Evolutionary conservation across 768 basidiomycete genomes (phyloP), one percentile per base, ranked within the genome.

Genomic region (Leccinellum albellum): DNA sequence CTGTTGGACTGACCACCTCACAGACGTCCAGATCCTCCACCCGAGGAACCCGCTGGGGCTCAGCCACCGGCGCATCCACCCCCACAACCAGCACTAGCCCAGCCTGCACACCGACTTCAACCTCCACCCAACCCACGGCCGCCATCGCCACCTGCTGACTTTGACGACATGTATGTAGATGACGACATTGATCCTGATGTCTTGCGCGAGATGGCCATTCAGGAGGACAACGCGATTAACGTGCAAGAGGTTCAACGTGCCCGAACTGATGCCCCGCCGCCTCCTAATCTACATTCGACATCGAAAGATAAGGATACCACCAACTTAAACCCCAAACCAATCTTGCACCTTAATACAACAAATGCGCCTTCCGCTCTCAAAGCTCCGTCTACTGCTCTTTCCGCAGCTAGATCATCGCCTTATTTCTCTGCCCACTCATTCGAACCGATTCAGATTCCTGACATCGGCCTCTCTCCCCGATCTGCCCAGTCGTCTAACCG

Each of bases 401-500:
- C 55, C 13, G 10, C 42, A 23, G 47, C 14, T 3, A 57, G 55
- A 31, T 46, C 57, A 8, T 69, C 68, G 0, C 44, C 61, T 47
- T 67, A 73, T 55, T 70, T 70, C 40, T 37, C 55, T 7, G 14
- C 56, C 32, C 24, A 37, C 9, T 49, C 61, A 13, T 53, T 59
- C 47, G 46, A 49, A 33, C 31, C 59, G 12, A 56, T 59, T 3
- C n/a, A 26, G n/a, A 46, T 65, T 47, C 69, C 63, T 15, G 60
- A 69, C 51, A 73, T 73, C 8, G 63, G 58, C 51, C 67, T 61
- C 26, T 59, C 63, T 68, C 80, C 65, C 56, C 68, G 65, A 50
- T 62, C 64, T 26, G 63, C 45, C n/a, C 59, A 60, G n/a, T 50
- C 58, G 40, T 60, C 66, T 29, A 66, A 69, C 3, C 26, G 26